Percentiles rank a stretch among this genome's conserved stretches.
These are phyloP conservation scores for Mesotaenium endlicherianum DNA, from an alignment of 139 green algal species.

Conservation along the genomic window DNA sequence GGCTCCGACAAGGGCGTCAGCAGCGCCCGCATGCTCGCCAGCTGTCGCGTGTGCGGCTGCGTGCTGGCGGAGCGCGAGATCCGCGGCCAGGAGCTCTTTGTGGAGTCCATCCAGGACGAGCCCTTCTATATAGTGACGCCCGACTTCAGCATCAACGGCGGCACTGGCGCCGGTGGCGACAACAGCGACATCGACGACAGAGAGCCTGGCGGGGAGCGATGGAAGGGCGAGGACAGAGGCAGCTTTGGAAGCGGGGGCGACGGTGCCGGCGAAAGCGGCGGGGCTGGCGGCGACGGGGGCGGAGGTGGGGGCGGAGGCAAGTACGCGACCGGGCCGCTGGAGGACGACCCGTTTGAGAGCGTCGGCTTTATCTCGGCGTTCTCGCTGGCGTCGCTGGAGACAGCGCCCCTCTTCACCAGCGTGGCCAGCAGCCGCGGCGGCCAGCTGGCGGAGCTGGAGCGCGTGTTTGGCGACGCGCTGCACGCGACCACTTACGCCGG, in stretches of 20 bases:
- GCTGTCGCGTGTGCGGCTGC: no score
- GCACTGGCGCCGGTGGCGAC: no score
- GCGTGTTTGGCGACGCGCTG: slow-evolving; percentile 8
- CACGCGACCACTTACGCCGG: background rate
- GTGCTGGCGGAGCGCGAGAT: no score
- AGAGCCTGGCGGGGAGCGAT: no score
- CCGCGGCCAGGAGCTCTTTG: no score
- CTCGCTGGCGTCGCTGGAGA: slow-evolving; percentile 3
- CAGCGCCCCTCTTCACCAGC: background rate
- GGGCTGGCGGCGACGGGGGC: background rate
- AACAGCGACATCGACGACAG: no score
- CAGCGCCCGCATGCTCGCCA: no score
- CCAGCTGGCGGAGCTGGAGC: slow-evolving; percentile 39
- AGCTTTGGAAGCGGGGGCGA: background rate
- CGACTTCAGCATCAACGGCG: no score
- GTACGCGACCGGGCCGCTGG: background rate
- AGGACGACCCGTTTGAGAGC: background rate
- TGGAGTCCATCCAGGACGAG: no score
- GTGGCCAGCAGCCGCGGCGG: background rate
- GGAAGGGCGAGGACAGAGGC: no score
- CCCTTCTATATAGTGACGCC: no score
- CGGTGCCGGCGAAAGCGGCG: background rate
- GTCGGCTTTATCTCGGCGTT: background rate
- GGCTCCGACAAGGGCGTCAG: no score
- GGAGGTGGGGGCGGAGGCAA: background rate